A percentile compares a stretch with the other conserved stretches of the same genome.
phyloP scores from a whole-genome alignment of 2,329 filamentous ascomycete species.

The Onygena corvina region DNA sequence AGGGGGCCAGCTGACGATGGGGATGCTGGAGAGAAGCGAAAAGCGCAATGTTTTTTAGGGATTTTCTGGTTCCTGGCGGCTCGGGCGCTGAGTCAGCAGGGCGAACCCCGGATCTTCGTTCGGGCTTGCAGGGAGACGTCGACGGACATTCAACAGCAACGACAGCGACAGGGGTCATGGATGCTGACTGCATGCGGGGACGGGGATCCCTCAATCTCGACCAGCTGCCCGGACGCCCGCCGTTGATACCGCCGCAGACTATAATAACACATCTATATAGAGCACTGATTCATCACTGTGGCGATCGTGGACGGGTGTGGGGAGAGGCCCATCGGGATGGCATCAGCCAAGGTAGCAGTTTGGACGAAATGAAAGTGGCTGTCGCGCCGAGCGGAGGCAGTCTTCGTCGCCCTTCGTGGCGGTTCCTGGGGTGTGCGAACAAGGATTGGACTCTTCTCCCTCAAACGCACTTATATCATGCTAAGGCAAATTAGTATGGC shows the following conservation, averaged over 20 bases:
- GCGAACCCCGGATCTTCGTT: not conserved
- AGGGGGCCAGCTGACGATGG: too few relatives aligned
- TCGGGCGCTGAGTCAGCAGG: not conserved
- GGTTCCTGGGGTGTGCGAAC: not conserved
- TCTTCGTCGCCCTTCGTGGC: not conserved
- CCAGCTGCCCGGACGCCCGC: too few relatives aligned
- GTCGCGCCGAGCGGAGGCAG: not conserved
- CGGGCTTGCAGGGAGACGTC: too few relatives aligned
- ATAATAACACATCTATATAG: not conserved
- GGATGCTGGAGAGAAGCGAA: too few relatives aligned
- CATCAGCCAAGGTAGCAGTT: not conserved
- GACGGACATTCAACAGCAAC: too few relatives aligned
- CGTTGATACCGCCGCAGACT: not conserved
- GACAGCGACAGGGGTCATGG: not conserved
- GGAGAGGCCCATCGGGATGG: not conserved
- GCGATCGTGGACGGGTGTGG: conserved; percentile 3
- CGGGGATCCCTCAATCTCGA: not conserved
- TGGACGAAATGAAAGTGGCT: not conserved
- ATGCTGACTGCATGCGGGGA: not conserved
- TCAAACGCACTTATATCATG: conserved; percentile 3
- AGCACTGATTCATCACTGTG: conserved; percentile 3
- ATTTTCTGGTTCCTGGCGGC: not conserved
- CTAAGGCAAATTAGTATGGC: not conserved
- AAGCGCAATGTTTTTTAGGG: too few relatives aligned
- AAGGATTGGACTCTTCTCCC: not conserved